Percentiles rank a stretch among this genome's conserved stretches.
These are phyloP conservation scores for Rossbeevera mucosa DNA, from an alignment of 768 basidiomycete species.

Conservation along the genomic window DNA sequence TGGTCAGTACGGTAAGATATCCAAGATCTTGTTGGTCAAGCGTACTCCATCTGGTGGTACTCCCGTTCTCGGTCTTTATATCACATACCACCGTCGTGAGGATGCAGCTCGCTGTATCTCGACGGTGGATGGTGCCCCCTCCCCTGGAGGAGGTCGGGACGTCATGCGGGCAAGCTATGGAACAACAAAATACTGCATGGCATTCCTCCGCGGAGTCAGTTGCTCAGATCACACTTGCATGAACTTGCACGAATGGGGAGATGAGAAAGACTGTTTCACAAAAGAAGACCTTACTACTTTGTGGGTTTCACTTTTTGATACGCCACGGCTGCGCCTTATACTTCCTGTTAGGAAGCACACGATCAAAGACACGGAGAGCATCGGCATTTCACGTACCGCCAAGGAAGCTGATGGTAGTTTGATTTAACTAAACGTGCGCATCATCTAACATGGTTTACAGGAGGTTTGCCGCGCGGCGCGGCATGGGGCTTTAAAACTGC, in stretches of 20 bases:
- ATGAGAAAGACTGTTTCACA: constrained; percentile 96
- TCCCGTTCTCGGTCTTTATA: constrained; percentile 88
- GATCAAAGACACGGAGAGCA: constrained; percentile 81
- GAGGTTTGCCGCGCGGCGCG: constrained; percentile 62
- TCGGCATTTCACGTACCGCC: constrained; percentile 40
- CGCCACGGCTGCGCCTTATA: constrained; percentile 2
- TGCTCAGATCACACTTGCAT: constrained; percentile 90
- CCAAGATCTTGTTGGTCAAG: constrained; percentile 90
- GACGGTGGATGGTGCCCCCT: constrained; percentile 87
- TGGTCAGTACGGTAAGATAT: constrained; percentile 97
- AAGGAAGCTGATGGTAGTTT: constrained; percentile 59
- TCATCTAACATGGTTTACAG: constrained; percentile 16
- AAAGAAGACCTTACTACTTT: constrained; percentile 93
- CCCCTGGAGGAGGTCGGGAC: constrained; percentile 85
- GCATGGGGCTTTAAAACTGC: constrained; percentile 54
- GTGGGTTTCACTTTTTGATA: constrained; percentile 42
- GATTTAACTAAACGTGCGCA: background rate
- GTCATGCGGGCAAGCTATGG: constrained; percentile 92
- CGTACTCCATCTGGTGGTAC: constrained; percentile 70
- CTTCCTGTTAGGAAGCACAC: constrained; percentile 70
- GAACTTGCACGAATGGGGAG: constrained; percentile 97
- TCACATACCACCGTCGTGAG: constrained; percentile 91
- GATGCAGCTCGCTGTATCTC: constrained; percentile 92
- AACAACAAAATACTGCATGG: constrained; percentile 97
- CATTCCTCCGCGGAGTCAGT: constrained; percentile 77